Conservation (phyloP, 2,329 filamentous ascomycete species). For the Fusarium setosum region DNA sequence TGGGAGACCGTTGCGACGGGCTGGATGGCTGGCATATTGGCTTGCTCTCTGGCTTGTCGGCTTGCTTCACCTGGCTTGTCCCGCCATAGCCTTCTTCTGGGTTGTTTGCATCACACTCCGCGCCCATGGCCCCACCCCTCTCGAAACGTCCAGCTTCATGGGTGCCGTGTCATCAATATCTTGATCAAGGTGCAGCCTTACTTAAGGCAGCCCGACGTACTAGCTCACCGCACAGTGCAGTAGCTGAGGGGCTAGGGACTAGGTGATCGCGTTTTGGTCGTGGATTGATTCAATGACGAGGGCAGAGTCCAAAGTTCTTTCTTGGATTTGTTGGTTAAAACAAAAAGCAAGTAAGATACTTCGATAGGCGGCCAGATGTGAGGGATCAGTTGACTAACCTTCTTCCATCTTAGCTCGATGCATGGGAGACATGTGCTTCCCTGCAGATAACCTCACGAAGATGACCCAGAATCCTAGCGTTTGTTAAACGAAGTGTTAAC, state of each 20-base stretch:
- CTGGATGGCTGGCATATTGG: conserved; percentile 19
- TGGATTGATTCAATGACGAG: not conserved
- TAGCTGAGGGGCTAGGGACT: not conserved
- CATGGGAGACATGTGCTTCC: too few species aligned
- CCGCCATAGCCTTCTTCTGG: conserved; percentile 5
- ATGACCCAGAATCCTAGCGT: conserved; percentile 8
- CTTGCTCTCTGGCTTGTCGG: conserved; percentile 9
- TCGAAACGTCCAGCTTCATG: not conserved
- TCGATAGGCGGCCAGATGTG: conserved; percentile 11
- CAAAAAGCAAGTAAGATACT: conserved; percentile 21
- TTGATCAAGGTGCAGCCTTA: too few species aligned
- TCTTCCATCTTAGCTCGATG: conserved; percentile 15
- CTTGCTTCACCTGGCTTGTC: conserved; percentile 14
- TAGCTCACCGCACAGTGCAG: not conserved
- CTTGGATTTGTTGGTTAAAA: not conserved
- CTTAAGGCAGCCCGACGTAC: too few species aligned
- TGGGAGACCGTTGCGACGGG: conserved; percentile 23
- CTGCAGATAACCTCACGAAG: conserved; percentile 15
- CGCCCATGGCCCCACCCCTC: not conserved
- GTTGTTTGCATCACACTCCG: not conserved
- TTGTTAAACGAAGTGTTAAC: conserved; percentile 1
- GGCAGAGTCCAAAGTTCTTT: not conserved
- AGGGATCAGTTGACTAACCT: conserved; percentile 18
- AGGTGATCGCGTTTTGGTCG: not conserved
- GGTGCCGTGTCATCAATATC: not conserved